phyloP scores from a whole-genome alignment of 1,139 yeast genomes.

The Geotrichum candidum region DNA sequence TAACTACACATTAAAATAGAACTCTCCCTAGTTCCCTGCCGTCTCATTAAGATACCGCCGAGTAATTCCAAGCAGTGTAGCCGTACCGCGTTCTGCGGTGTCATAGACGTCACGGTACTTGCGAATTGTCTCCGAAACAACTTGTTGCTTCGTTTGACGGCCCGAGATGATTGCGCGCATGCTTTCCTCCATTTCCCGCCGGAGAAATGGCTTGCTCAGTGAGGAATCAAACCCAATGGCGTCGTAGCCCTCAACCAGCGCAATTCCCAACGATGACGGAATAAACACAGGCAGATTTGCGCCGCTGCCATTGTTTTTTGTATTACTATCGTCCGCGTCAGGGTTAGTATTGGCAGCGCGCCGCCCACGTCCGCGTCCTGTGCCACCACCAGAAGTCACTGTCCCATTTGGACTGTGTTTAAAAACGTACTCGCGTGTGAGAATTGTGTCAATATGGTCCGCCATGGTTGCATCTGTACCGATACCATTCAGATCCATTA shows the following conservation, averaged over 20 bases:
- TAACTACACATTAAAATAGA: background rate
- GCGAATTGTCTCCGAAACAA: constrained; percentile 50
- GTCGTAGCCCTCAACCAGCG: constrained; percentile 84
- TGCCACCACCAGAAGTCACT: constrained; percentile 9
- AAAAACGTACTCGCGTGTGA: constrained; percentile 57
- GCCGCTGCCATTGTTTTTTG: background rate
- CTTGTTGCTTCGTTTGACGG: constrained; percentile 45
- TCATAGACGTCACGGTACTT: constrained; percentile 50
- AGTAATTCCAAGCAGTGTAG: constrained; percentile 16
- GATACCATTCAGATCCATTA: constrained; percentile 96
- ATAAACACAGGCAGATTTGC: constrained; percentile 37
- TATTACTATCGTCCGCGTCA: background rate
- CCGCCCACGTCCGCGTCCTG: constrained; percentile 22
- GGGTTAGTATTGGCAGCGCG: background rate
- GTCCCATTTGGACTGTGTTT: constrained; percentile 32
- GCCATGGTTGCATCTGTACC: constrained; percentile 99
- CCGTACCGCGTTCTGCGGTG: constrained; percentile 30
- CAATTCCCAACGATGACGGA: constrained; percentile 83
- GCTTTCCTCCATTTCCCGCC: constrained; percentile 68
- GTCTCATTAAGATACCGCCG: constrained; percentile 7
- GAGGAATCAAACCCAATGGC: constrained; percentile 66
- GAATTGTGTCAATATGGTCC: constrained; percentile 84
- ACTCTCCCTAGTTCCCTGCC: background rate
- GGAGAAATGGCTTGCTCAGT: constrained; percentile 79
- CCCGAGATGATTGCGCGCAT: constrained; percentile 70